phyloP scores from a whole-genome alignment of 2,329 filamentous ascomycete species.

The Fusarium buxicola region DNA sequence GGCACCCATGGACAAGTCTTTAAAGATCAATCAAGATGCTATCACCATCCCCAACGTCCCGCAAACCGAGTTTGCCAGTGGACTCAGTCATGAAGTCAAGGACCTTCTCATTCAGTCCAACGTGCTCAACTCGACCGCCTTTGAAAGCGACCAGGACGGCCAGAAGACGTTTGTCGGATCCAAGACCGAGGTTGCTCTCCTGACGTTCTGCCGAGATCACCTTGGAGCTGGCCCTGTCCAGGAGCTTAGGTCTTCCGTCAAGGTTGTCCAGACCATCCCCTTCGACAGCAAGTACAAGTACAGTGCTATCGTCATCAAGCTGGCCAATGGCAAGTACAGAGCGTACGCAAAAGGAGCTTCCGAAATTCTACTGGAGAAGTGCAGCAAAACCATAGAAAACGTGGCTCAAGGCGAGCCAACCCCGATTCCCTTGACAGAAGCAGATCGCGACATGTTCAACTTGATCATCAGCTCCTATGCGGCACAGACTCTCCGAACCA shows the following conservation, averaged over 20 bases:
- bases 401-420: conserved; percentile 69
- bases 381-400: conserved; percentile 58
- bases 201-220: conserved; percentile 62
- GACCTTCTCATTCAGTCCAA: conserved; percentile 74
- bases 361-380: conserved; percentile 63
- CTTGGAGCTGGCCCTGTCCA: conserved; percentile 61
- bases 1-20: conserved; percentile 37
- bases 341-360: conserved; percentile 67
- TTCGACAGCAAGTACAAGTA: conserved; percentile 68
- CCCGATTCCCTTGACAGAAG: conserved; percentile 56
- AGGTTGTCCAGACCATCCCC: conserved; percentile 63
- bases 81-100: conserved; percentile 43
- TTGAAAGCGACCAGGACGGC: conserved; percentile 62
- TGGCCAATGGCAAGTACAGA: conserved; percentile 58
- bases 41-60: conserved; percentile 44
- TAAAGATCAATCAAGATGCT: conserved; percentile 35
- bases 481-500: conserved; percentile 76
- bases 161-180: conserved; percentile 63
- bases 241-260: conserved; percentile 59
- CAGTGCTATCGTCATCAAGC: conserved; percentile 66
- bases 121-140: conserved; percentile 69
- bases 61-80: conserved; percentile 45
- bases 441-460: conserved; percentile 66
- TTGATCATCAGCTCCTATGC: conserved; percentile 70
- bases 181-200: conserved; percentile 67